Conservation (phyloP, 2,329 filamentous ascomycete species). For the Penicillium aurantiogriseum region DNA sequence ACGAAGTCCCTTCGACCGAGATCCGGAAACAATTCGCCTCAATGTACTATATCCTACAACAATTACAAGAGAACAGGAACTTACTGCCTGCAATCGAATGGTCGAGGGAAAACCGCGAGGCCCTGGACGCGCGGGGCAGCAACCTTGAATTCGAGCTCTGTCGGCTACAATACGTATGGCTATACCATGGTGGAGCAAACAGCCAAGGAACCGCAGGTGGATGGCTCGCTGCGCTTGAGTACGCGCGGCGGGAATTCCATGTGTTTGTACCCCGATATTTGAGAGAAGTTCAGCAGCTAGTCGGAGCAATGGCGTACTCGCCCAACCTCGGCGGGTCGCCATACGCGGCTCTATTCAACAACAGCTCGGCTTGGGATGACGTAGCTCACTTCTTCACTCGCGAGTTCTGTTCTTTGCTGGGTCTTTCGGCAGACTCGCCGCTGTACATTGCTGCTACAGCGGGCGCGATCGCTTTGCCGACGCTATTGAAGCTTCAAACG, state of each 20-base stretch:
- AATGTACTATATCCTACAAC: constrained; percentile 86
- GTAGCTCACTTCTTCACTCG: constrained; percentile 84
- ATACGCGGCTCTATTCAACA: constrained; percentile 75
- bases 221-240: constrained; percentile 62
- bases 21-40: constrained; percentile 79
- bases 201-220: constrained; percentile 44
- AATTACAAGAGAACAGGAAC: constrained; percentile 69
- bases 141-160: constrained; percentile 94
- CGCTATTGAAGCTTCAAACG: constrained; percentile 79
- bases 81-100: constrained; percentile 82
- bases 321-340: constrained; percentile 74
- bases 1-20: constrained; percentile 61
- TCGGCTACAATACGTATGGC: constrained; percentile 83
- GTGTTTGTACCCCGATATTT: constrained; percentile 73
- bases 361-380: constrained; percentile 73
- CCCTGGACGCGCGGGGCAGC: constrained; percentile 77
- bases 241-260: constrained; percentile 72
- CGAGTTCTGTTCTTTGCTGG: constrained; percentile 90
- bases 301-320: constrained; percentile 75
- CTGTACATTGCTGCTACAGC: constrained; percentile 91
- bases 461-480: constrained; percentile 85
- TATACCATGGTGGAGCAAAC: constrained; percentile 69
- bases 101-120: constrained; percentile 68
- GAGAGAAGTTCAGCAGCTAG: constrained; percentile 75
- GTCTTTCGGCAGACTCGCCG: constrained; percentile 85